Evolutionary conservation across 2,329 filamentous ascomycete species (phyloP), one percentile per base, ranked within the genome.

Genomic region (Fusarium metavorans): DNA sequence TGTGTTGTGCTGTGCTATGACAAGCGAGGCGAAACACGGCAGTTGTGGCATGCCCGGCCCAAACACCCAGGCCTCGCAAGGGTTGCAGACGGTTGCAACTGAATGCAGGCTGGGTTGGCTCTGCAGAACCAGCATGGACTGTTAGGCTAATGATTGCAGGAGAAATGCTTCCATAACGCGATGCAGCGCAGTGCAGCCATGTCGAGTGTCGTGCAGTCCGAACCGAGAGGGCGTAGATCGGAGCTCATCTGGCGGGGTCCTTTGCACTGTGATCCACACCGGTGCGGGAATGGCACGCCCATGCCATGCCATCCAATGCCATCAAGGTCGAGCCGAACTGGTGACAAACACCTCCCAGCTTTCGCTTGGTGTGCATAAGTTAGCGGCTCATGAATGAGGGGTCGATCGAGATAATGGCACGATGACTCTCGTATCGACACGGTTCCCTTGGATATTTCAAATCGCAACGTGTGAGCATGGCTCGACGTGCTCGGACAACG

Each of bases 331-430:
- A 52, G 18, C 25, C 48, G 48, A 64, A 48, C 23, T 54, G 58
- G 61, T 66, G 68, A 66, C 65, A 32, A 43, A 68, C 39, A 59
- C 27, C 18, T 52, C 62, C 68, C 52, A 45, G 56, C 35, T 56
- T 63, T 35, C 41, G 35, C 34, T 34, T 62, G 23, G 41, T 64
- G 20, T 67, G 59, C 69, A 63, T 71, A 34, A 68, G 60, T 63
- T 56, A 67, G 54, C 27, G 66, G 39, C 63, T 66, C 41, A 61
- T 58, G 61, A 61, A 43, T 41, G 43, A 70, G 37, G 57, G 37
- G 48, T 63, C 57, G 50, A 66, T 64, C 58, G 45, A 63, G 58
- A 52, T 20, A 57, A 45, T 74, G 54, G 67, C 64, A 68, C 59
- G 67, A 71, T 61, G 43, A 18, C 39, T 67, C 54, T 56, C n/a